A percentile compares a stretch with the other conserved stretches of the same genome.
These are phyloP conservation scores for Phalaenopsis equestris DNA, from an alignment of 106 monocot species.

Conservation along the genomic window DNA sequence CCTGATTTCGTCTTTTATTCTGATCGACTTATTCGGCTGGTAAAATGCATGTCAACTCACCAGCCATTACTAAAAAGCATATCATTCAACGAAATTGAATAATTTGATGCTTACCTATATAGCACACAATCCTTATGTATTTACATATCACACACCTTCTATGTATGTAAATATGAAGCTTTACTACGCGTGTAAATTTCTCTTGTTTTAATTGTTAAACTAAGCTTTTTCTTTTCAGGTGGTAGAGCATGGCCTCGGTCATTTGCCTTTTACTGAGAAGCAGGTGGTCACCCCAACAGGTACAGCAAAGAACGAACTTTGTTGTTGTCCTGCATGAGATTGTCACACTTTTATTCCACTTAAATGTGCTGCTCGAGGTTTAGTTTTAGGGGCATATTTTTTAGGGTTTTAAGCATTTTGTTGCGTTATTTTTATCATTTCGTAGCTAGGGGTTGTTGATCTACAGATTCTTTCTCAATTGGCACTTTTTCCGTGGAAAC, in stretches of 20 bases:
- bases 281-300: conserved; percentile 80
- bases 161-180: too few species aligned
- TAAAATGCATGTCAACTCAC: conserved; percentile 18
- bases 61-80: not conserved
- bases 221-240: conserved; percentile 9
- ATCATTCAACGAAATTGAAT: not conserved
- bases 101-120: not conserved
- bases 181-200: too few species aligned
- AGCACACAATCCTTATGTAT: too few species aligned
- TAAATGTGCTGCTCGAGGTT: not conserved
- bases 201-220: too few species aligned
- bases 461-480: not conserved
- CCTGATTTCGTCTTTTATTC: conserved; percentile 99
- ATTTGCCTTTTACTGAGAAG: conserved; percentile 96
- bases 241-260: conserved; percentile 95
- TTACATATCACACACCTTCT: too few species aligned
- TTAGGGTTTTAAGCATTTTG: not conserved
- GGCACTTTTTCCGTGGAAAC: not conserved
- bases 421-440: not conserved
- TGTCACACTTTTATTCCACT: not conserved
- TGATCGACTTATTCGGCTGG: conserved; percentile 95
- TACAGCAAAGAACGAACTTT: conserved; percentile 12
- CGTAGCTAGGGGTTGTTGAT: not conserved
- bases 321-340: not conserved
- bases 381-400: not conserved